Conservation (phyloP, 73 alveolate species). For the Paramecium primaurelia region DNA sequence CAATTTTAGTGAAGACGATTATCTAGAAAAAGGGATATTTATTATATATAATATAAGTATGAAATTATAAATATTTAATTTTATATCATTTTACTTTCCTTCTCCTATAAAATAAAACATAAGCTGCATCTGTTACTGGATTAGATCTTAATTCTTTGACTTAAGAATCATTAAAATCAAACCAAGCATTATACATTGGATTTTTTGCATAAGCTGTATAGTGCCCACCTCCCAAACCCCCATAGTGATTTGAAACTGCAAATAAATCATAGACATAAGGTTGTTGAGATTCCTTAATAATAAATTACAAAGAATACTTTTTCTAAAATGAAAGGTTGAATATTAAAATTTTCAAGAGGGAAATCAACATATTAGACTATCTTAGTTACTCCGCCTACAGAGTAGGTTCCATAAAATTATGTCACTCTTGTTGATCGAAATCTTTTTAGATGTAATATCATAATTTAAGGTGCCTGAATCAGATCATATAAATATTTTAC, state of each 20-base stretch:
- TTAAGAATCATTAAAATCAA: constrained; percentile 87
- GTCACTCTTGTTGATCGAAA: constrained; percentile 67
- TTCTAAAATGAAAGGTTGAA: neutral
- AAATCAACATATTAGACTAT: constrained; percentile 52
- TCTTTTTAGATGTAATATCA: constrained; percentile 84
- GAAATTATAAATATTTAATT: neutral
- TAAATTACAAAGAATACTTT: neutral
- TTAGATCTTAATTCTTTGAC: constrained; percentile 60
- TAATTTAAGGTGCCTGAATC: constrained; percentile 71
- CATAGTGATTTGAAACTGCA: constrained; percentile 97
- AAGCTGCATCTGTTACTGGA: constrained; percentile 51
- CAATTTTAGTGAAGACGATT: neutral
- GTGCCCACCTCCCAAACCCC: constrained; percentile 96
- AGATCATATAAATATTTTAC: neutral
- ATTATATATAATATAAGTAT: neutral
- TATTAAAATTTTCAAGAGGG: constrained; percentile 81
- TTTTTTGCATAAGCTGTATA: constrained; percentile 96
- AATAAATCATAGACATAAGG: constrained; percentile 75
- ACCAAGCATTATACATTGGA: constrained; percentile 75
- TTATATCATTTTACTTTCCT: neutral
- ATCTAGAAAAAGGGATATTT: neutral
- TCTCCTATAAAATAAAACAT: constrained; percentile 55
- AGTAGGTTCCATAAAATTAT: constrained; percentile 42
- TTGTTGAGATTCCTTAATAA: constrained; percentile 16
- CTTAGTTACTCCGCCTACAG: constrained; percentile 47